Percentiles rank a stretch among this genome's conserved stretches.
These are phyloP conservation scores for Mycena olivaceomarginata DNA, from an alignment of 768 basidiomycete species.

Conservation along the genomic window DNA sequence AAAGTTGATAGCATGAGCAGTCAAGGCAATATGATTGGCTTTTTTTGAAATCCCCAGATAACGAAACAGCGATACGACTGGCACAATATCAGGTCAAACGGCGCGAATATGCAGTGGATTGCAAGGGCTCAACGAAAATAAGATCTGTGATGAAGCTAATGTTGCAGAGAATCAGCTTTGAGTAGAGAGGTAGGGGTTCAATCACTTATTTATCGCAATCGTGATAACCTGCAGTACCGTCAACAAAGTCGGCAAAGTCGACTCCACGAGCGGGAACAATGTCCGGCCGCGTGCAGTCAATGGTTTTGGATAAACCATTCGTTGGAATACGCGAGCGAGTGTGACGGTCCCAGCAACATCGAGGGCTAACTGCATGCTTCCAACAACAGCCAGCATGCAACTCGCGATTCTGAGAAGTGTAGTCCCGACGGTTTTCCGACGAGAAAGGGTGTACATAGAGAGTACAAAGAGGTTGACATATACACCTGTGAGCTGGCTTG, in stretches of 20 bases:
- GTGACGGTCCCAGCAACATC: background rate
- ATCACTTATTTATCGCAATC: background rate
- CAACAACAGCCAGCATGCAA: background rate
- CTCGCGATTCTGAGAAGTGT: background rate
- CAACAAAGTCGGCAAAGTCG: background rate
- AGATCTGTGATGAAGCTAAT: background rate
- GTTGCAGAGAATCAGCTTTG: background rate
- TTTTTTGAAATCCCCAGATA: too few species aligned
- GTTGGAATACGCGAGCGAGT: background rate
- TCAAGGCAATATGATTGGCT: too few species aligned
- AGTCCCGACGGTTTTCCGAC: background rate
- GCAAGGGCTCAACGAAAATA: too few species aligned
- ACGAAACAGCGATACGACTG: too few species aligned
- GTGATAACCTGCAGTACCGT: background rate
- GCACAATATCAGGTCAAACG: too few species aligned
- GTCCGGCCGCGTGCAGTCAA: background rate
- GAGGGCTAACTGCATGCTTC: background rate
- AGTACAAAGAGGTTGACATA: background rate
- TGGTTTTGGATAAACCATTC: background rate
- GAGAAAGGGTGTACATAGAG: background rate
- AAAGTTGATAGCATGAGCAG: too few species aligned
- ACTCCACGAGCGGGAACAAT: background rate
- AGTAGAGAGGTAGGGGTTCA: background rate
- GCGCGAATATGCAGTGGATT: too few species aligned
- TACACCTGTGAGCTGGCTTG: background rate